phyloP scores from a whole-genome alignment of 768 basidiomycete species.

The Macrolepiota fuliginosa region DNA sequence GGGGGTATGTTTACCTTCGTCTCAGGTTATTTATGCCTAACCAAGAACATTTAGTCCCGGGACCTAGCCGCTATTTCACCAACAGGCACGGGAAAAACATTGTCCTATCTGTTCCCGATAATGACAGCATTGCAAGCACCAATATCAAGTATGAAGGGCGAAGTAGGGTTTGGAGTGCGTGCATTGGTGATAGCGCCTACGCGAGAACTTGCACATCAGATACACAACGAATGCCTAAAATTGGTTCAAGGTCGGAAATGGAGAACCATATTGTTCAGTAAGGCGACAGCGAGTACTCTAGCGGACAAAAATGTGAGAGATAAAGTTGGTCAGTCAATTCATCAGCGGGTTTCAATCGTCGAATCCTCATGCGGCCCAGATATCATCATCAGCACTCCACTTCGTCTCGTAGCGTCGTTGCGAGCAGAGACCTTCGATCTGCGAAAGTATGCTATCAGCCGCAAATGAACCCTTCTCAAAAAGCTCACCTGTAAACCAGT shows the following conservation, averaged over 20 bases:
- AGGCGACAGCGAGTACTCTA: conserved; percentile 83
- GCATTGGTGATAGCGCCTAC: conserved; percentile 89
- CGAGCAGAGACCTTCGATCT: conserved; percentile 65
- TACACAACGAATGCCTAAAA: conserved; percentile 86
- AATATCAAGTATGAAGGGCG: conserved; percentile 37
- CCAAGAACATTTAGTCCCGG: conserved; percentile 46
- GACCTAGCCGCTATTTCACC: conserved; percentile 95
- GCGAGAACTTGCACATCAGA: conserved; percentile 94
- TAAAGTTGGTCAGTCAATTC: conserved; percentile 65
- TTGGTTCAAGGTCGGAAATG: conserved; percentile 80
- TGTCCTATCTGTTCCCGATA: conserved; percentile 86
- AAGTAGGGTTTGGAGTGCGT: conserved; percentile 48
- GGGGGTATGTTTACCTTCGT: conserved; percentile 46
- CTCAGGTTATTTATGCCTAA: conserved; percentile 1
- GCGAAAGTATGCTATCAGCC: conserved; percentile 55
- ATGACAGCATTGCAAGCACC: conserved; percentile 55
- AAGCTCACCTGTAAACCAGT: conserved; percentile 36
- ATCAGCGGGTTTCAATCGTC: not conserved
- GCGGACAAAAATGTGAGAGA: conserved; percentile 68
- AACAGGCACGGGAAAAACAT: conserved; percentile 96
- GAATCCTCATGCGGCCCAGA: conserved; percentile 46
- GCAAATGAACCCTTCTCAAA: not conserved
- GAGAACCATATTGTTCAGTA: conserved; percentile 81
- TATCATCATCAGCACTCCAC: conserved; percentile 88
- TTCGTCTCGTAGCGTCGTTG: conserved; percentile 81